Base-by-base conservation (phyloP, 164 flowering plant genomes). In the Tetracentron sinense region DNA sequence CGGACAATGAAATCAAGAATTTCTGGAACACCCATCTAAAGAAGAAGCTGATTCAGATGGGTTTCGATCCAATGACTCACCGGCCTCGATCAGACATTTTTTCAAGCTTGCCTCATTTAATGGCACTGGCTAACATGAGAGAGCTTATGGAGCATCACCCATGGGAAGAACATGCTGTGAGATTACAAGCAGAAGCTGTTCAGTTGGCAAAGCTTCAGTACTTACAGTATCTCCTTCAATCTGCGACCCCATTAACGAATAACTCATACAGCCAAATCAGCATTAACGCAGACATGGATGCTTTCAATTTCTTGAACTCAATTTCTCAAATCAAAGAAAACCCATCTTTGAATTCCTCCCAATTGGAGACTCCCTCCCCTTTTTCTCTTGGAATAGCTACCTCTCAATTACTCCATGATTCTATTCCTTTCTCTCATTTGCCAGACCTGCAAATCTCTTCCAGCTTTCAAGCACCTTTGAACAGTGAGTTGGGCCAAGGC, bases 211-310 rank as follows among this genome's bases (percentile, higher is more conserved):
- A 25, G 56, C 75, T 83, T 56, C 89, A 87, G 33, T 82, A 78
- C 75, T 38, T 83, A 8, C 93, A 87, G 26, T 75, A 74, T 54
- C 87, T 88, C 42, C 79, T 90, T 33, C 97, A 84, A 65, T 75
- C 85, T 27, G 65, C 77, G 2, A 19, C 76, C 31, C 42, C 77
- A 10, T 42, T 48, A 29, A 2, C 67, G 6, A 48, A 49, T n/a
- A 28, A 16, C 53, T 28, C 72, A 26, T 71, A 21, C 56, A 66
- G 49, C 64, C 60, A 28, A 6, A 70, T 22, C 59, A 61, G 20
- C 57, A 68, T 70, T 48, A 55, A n/a, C n/a, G n/a, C 71, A 56
- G 85, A 81, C 20, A 65, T 82, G 72, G 83, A 81, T 0, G 60
- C 79, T 42, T 58, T 64, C 23, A 81, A 77, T 68, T 69, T 83